Evolutionary conservation across 805 yeast genomes (phyloP).

Genomic region (Metschnikowia koreensis): DNA sequence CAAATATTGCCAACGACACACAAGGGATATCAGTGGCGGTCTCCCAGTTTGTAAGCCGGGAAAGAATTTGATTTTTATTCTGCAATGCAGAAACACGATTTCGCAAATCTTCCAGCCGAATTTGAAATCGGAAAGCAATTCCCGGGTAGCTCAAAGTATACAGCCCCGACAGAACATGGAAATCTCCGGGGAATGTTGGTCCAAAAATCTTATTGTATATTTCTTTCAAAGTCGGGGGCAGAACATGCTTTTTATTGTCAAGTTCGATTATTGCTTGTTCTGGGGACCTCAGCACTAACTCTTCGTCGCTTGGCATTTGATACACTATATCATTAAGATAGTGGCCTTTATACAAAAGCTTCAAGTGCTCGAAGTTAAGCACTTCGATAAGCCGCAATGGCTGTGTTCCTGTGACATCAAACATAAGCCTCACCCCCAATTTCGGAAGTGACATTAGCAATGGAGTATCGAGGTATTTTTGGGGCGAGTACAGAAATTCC

Average conservation of each 20-base stretch:
- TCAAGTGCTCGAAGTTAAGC: constrained; percentile 20
- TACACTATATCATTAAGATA: constrained; percentile 28
- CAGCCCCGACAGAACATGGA: constrained; percentile 21
- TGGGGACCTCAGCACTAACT: constrained; percentile 3
- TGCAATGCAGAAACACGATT: constrained; percentile 10
- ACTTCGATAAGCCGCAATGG: constrained; percentile 31
- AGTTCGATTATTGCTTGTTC: constrained; percentile 1
- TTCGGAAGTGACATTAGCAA: constrained; percentile 29
- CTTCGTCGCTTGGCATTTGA: constrained; percentile 14
- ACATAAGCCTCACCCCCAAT: constrained; percentile 26
- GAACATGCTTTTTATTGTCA: constrained; percentile 11
- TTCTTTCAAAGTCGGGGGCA: constrained; percentile 34
- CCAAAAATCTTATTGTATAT: constrained; percentile 59
- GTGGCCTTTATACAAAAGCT: constrained; percentile 32
- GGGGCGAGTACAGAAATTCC: constrained; percentile 30
- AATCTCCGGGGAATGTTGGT: constrained; percentile 57
- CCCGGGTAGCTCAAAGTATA: constrained; percentile 59
- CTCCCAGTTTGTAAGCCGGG: constrained; percentile 34
- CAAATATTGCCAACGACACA: constrained; percentile 37
- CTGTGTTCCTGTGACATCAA: constrained; percentile 26
- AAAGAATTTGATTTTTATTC: constrained; percentile 25
- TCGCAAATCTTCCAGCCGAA: constrained; percentile 21
- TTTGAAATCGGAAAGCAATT: constrained; percentile 47
- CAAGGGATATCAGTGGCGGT: constrained; percentile 34
- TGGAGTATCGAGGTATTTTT: constrained; percentile 32